phyloP scores from a whole-genome alignment of 2,329 filamentous ascomycete species.

The Chrysosphaeria jannelii region DNA sequence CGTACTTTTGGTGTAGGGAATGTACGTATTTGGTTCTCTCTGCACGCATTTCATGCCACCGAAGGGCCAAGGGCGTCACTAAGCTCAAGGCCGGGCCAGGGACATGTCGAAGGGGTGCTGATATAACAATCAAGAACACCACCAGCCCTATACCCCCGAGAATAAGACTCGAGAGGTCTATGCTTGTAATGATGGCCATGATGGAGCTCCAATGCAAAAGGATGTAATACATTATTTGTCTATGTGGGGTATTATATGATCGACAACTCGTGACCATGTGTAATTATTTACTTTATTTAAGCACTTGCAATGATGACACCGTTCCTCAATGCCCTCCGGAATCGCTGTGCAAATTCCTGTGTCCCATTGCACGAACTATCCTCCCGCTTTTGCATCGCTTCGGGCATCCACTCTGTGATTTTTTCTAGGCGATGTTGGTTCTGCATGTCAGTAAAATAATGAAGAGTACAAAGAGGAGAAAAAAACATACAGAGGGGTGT shows the following conservation, averaged over 20 bases:
- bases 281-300: no score
- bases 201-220: no score
- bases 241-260: no score
- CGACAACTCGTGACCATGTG: no score
- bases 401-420: slow-evolving; percentile 30
- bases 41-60: slow-evolving; percentile 24
- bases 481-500: slow-evolving; percentile 31
- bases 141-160: no score
- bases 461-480: not conserved
- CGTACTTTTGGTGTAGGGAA: slow-evolving; percentile 20
- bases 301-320: slow-evolving; percentile 10
- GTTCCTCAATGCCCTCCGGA: slow-evolving; percentile 16
- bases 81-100: slow-evolving; percentile 18
- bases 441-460: slow-evolving; percentile 7
- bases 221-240: no score
- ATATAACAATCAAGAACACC: no score
- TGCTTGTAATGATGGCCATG: no score
- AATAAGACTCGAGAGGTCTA: no score
- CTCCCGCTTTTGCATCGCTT: slow-evolving; percentile 21
- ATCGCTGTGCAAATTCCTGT: slow-evolving; percentile 19
- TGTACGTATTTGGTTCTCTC: slow-evolving; percentile 24
- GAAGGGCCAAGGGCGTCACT: slow-evolving; percentile 19
- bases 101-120: slow-evolving; percentile 12
- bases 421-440: slow-evolving; percentile 32
- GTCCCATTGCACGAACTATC: slow-evolving; percentile 23